These are phyloP conservation scores for Fraxinus excelsior DNA, from an alignment of 257 asterid species.

Conservation along the genomic window DNA sequence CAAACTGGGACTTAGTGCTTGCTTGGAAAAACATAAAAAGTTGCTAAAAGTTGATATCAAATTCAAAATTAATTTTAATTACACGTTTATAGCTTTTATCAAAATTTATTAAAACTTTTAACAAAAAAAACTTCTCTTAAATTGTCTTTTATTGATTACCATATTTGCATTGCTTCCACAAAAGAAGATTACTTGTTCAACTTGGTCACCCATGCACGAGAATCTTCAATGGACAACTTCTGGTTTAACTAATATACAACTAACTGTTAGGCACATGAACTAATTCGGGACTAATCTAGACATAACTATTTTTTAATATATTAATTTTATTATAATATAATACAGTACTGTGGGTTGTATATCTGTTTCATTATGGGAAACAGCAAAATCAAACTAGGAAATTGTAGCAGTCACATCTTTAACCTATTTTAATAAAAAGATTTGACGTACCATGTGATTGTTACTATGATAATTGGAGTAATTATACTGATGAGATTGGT, in stretches of 20 bases:
- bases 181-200: not conserved
- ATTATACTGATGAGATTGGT: not conserved
- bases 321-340: not conserved
- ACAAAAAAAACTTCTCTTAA: not conserved
- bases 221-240: not conserved
- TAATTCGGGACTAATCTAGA: not conserved
- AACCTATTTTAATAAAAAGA: not conserved
- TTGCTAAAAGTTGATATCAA: too few relatives aligned
- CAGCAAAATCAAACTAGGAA: conserved; percentile 3
- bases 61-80: too few relatives aligned
- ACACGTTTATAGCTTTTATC: too few relatives aligned
- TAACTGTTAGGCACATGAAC: not conserved
- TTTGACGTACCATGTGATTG: conserved; percentile 1
- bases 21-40: too few relatives aligned
- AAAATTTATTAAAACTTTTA: not conserved
- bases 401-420: not conserved
- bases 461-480: not conserved
- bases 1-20: too few relatives aligned
- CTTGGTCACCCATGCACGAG: not conserved
- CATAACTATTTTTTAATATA: not conserved
- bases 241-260: not conserved
- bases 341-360: not conserved
- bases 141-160: not conserved
- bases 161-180: not conserved
- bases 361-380: not conserved